Conservation (phyloP, 2,329 filamentous ascomycete species). For the Tympanopsis confertula region DNA sequence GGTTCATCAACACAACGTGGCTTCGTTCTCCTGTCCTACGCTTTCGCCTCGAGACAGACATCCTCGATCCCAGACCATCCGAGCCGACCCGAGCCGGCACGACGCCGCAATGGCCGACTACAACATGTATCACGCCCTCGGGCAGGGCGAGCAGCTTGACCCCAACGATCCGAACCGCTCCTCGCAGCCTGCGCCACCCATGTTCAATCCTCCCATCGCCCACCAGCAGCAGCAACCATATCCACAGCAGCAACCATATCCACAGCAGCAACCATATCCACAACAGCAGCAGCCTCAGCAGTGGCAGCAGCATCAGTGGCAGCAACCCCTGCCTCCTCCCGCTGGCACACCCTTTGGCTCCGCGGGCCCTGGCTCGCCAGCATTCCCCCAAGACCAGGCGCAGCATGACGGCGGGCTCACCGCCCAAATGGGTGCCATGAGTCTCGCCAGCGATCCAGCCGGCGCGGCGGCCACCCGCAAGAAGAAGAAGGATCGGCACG, state of each 20-base stretch:
- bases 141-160: constrained; percentile 41
- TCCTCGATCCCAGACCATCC: no score
- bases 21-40: no score
- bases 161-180: constrained; percentile 39
- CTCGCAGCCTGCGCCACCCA: constrained; percentile 35
- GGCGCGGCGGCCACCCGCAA: constrained; percentile 37
- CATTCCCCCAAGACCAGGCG: constrained; percentile 14
- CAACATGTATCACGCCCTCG: constrained; percentile 41
- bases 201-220: constrained; percentile 43
- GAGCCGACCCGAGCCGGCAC: constrained; percentile 1
- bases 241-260: constrained; percentile 24
- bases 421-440: constrained; percentile 70
- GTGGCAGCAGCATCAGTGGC: constrained; percentile 26
- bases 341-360: constrained; percentile 16
- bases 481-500: constrained; percentile 93
- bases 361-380: constrained; percentile 16
- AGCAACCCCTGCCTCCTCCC: constrained; percentile 13
- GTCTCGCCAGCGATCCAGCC: constrained; percentile 42
- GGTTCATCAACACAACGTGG: no score
- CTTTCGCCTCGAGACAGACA: no score
- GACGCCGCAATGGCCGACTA: constrained; percentile 37
- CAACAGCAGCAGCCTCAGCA: constrained; percentile 12
- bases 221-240: constrained; percentile 33
- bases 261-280: constrained; percentile 6
- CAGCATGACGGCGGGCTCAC: constrained; percentile 40